A percentile compares a stretch with the other conserved stretches of the same genome.
Evolutionary conservation across 2,329 filamentous ascomycete species (phyloP).

Genomic region (Akanthomyces uredinophilus): DNA sequence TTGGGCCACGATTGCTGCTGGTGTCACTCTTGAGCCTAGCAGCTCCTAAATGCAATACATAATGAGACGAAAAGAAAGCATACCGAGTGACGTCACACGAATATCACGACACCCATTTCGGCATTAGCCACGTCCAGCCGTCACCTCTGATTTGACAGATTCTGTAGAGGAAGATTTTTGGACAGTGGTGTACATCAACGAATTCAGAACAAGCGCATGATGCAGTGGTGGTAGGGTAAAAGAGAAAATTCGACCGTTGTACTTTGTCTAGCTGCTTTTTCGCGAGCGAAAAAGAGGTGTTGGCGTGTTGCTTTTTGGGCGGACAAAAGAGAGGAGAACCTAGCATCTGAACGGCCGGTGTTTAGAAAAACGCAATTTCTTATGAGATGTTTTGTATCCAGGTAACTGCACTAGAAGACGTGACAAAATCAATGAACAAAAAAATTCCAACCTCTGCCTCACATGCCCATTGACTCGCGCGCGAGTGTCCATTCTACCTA

Average conservation of each 20-base stretch:
- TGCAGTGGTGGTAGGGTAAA: background rate
- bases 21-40: constrained; percentile 50
- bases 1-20: constrained; percentile 74
- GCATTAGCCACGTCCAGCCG: background rate
- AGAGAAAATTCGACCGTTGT: background rate
- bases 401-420: background rate
- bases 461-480: too few species aligned
- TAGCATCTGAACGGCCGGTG: constrained; percentile 8
- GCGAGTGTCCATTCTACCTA: too few species aligned
- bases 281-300: constrained; percentile 3
- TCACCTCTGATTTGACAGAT: background rate
- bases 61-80: background rate
- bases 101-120: background rate
- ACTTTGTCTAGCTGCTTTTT: constrained; percentile 6
- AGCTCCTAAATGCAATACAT: constrained; percentile 31
- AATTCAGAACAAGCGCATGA: constrained; percentile 2
- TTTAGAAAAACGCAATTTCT: constrained; percentile 3
- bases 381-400: background rate
- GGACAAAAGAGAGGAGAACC: constrained; percentile 5
- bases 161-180: background rate
- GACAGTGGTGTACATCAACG: constrained; percentile 5
- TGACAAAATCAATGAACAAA: background rate
- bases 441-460: background rate
- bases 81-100: background rate
- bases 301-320: constrained; percentile 6